Evolutionary conservation across 768 basidiomycete species (phyloP).

Genomic region (Suillus bovinus): DNA sequence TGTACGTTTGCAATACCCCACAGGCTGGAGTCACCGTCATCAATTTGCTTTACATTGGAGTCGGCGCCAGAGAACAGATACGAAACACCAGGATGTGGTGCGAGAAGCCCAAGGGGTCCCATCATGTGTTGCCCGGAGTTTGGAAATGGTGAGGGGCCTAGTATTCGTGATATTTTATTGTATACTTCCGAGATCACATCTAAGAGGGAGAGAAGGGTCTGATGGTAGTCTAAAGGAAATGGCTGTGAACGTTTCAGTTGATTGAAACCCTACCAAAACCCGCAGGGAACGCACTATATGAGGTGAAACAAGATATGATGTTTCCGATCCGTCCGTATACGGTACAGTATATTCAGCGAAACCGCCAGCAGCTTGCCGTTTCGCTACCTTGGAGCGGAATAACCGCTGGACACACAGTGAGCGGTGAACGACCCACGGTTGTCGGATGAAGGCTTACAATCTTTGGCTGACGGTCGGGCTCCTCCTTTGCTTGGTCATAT

Average conservation of each 20-base stretch:
- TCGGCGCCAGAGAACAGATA: slow-evolving; percentile 58
- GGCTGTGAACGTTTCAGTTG: slow-evolving; percentile 48
- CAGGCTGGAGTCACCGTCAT: slow-evolving; percentile 52
- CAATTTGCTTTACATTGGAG: slow-evolving; percentile 39
- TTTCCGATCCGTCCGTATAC: slow-evolving; percentile 59
- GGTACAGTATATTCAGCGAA: slow-evolving; percentile 61
- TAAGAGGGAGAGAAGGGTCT: slow-evolving; percentile 83
- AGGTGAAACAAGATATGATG: slow-evolving; percentile 70
- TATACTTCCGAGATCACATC: slow-evolving; percentile 91
- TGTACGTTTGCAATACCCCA: slow-evolving; percentile 71
- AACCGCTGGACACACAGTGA: slow-evolving; percentile 42
- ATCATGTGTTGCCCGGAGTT: slow-evolving; percentile 74
- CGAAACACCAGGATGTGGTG: slow-evolving; percentile 81
- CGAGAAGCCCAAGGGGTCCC: slow-evolving; percentile 67
- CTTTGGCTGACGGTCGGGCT: slow-evolving; percentile 59
- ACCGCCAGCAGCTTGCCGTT: slow-evolving; percentile 51
- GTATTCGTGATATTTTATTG: slow-evolving; percentile 79
- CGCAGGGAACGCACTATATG: slow-evolving; percentile 60
- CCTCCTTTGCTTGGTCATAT: slow-evolving; percentile 69
- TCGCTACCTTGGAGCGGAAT: slow-evolving; percentile 58
- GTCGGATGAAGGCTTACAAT: slow-evolving; percentile 45
- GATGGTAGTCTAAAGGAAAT: slow-evolving; percentile 88
- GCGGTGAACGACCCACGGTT: not conserved
- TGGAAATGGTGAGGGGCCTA: slow-evolving; percentile 80
- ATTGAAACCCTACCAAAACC: not conserved